Evolutionary conservation across 2,329 filamentous ascomycete genomes (phyloP).

Genomic region (Knufia petricola): DNA sequence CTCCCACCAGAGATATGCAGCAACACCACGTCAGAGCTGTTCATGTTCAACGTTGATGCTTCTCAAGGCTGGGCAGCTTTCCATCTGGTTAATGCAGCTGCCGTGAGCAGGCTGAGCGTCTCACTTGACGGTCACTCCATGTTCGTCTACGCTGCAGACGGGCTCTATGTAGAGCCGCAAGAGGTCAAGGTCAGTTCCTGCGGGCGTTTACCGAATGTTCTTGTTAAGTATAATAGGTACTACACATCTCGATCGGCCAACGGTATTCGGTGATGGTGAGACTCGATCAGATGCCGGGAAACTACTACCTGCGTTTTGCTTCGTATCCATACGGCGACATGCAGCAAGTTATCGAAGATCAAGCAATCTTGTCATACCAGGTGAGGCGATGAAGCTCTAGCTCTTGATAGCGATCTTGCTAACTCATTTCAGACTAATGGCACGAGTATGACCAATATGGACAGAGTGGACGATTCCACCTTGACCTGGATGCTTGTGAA

Average conservation of each 20-base stretch:
- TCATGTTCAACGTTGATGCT: slow-evolving; percentile 9
- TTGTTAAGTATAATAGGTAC: slow-evolving; percentile 15
- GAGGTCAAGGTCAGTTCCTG: slow-evolving; percentile 16
- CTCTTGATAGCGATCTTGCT: slow-evolving; percentile 5
- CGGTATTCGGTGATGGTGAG: slow-evolving; percentile 22
- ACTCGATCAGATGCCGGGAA: slow-evolving; percentile 16
- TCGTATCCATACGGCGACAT: slow-evolving; percentile 16
- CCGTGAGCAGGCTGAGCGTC: slow-evolving; percentile 15
- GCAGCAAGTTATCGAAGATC: slow-evolving; percentile 19
- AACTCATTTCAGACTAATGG: slow-evolving; percentile 8
- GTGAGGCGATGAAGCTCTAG: slow-evolving; percentile 6
- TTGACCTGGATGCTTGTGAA: slow-evolving; percentile 14
- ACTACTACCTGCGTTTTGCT: slow-evolving; percentile 16
- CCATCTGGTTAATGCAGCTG: slow-evolving; percentile 18
- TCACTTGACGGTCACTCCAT: slow-evolving; percentile 21
- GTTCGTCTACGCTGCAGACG: slow-evolving; percentile 21
- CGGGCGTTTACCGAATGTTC: neutral
- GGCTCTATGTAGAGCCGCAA: slow-evolving; percentile 17
- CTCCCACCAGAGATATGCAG: slow-evolving; percentile 16
- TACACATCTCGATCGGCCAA: slow-evolving; percentile 17
- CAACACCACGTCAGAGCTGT: slow-evolving; percentile 14
- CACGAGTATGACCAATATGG: slow-evolving; percentile 10
- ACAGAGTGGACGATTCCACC: slow-evolving; percentile 4
- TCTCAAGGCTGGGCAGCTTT: slow-evolving; percentile 19
- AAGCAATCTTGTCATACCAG: slow-evolving; percentile 15